phyloP scores from a whole-genome alignment of 1,139 yeast species.

The Kurtzmaniella quercitrusa region DNA sequence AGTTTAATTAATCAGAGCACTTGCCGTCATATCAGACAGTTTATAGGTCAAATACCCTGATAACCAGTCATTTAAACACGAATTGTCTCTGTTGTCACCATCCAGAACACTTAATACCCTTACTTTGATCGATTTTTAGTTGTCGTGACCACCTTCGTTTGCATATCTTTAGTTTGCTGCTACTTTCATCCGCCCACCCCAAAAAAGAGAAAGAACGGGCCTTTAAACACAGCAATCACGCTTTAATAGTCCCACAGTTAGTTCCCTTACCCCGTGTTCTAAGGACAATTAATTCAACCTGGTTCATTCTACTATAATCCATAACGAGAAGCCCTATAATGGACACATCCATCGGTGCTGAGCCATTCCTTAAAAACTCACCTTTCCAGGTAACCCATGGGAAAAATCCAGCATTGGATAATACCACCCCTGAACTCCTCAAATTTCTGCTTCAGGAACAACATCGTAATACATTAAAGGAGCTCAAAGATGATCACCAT shows the following conservation, averaged over 20 bases:
- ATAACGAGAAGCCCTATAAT: neutral
- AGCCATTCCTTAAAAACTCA: conserved; percentile 31
- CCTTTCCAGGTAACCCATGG: conserved; percentile 35
- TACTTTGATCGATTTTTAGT: neutral
- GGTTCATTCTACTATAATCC: conserved; percentile 9
- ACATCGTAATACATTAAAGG: conserved; percentile 26
- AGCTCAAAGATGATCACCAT: conserved; percentile 16
- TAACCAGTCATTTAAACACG: neutral
- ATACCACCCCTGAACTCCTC: conserved; percentile 41
- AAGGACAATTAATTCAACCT: too few relatives aligned
- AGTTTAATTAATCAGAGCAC: neutral
- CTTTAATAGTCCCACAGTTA: too few relatives aligned
- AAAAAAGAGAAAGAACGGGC: too few relatives aligned
- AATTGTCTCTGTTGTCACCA: neutral
- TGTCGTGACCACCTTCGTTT: neutral
- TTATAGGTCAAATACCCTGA: neutral
- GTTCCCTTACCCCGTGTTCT: too few relatives aligned
- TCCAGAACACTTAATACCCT: neutral
- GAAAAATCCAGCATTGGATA: conserved; percentile 15
- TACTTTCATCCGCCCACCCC: too few relatives aligned
- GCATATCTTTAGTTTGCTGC: neutral
- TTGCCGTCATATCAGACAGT: neutral
- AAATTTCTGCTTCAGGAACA: conserved; percentile 46
- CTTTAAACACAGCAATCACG: too few relatives aligned
- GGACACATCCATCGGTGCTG: conserved; percentile 22